Evolutionary conservation across 2,329 filamentous ascomycete genomes (phyloP), one percentile per base, ranked within the genome.

Genomic region (Tolypocladium sp.): DNA sequence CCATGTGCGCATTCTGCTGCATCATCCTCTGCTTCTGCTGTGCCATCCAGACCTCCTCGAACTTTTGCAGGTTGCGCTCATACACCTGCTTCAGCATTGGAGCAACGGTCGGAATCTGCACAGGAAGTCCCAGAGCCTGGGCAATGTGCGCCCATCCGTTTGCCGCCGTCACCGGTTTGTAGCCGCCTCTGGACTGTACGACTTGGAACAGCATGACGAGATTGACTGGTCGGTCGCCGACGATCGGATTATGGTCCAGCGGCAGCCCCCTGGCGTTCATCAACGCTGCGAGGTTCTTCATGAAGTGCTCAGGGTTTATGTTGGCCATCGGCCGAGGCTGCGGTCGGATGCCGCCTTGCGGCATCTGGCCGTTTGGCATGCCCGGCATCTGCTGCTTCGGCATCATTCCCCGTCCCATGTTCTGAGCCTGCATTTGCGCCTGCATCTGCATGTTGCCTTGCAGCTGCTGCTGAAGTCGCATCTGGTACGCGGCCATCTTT

Each of bases 391-490:
- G 79, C 63, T 79, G 81, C 67, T 82, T 81, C 2, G 75, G 74
- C 76, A 84, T 81, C 76, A 82, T 80, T 58, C 72, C 81, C 58
- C 76, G 77, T 25, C 75, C 77, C 71, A 75, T 73, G 35, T 63
- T 66, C 60, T 75, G 74, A 17, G 69, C 65, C 63, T 83, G 82
- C 76, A 86, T 78, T 60, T 84, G 81, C 17, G 76, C 74, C 58
- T 73, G 72, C 71, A 78, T 77, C 56, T 80, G 77, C 68, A 82
- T 78, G 42, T 78, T 79, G 12, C 73, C 73, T 62, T 89, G 85
- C 46, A 89, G 81, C 67, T 92, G 90, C 59, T 88, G 85, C 67
- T 95, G 90, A 57, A 95, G 74, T 61, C 90, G 88, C 84, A 95
- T 89, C 66, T 95, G 90, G 68, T 95, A 93, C 55, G 88, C 76